Conservation (phyloP, 192 early-diverging fungal genomes). For the Podila horticola region DNA sequence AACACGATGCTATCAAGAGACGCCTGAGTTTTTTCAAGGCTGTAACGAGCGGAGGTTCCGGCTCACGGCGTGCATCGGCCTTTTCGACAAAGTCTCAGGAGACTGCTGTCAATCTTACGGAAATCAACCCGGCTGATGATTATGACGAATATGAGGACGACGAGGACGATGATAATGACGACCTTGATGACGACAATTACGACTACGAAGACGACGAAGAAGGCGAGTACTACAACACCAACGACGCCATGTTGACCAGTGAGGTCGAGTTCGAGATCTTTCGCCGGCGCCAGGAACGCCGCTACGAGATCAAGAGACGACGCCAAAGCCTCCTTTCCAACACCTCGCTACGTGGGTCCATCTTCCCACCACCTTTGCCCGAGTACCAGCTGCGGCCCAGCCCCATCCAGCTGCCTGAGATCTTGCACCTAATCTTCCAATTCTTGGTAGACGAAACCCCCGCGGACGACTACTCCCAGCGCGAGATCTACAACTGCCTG, state of each 20-base stretch:
- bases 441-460: slow-evolving; percentile 49
- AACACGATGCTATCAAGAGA: slow-evolving; percentile 32
- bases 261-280: slow-evolving; percentile 21
- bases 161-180: background rate
- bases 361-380: slow-evolving; percentile 4
- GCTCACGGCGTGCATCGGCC: slow-evolving; percentile 24
- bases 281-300: slow-evolving; percentile 13
- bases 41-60: slow-evolving; percentile 3
- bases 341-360: slow-evolving; percentile 6
- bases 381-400: slow-evolving; percentile 12
- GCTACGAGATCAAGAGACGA: slow-evolving; percentile 4
- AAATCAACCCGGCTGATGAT: slow-evolving; percentile 21
- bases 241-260: slow-evolving; percentile 15
- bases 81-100: slow-evolving; percentile 49
- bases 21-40: slow-evolving; percentile 47
- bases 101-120: slow-evolving; percentile 41
- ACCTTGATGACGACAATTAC: slow-evolving; percentile 10
- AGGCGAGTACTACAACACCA: slow-evolving; percentile 10
- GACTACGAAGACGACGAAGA: slow-evolving; percentile 15
- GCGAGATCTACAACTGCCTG: slow-evolving; percentile 40
- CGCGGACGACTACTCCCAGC: slow-evolving; percentile 37
- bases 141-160: slow-evolving; percentile 7
- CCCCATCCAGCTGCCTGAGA: slow-evolving; percentile 55
- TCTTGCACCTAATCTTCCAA: slow-evolving; percentile 57
- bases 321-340: slow-evolving; percentile 23